These are phyloP conservation scores for Hyphochytrium catenoides DNA, from an alignment of 352 stramenopile genomes.

Conservation along the genomic window DNA sequence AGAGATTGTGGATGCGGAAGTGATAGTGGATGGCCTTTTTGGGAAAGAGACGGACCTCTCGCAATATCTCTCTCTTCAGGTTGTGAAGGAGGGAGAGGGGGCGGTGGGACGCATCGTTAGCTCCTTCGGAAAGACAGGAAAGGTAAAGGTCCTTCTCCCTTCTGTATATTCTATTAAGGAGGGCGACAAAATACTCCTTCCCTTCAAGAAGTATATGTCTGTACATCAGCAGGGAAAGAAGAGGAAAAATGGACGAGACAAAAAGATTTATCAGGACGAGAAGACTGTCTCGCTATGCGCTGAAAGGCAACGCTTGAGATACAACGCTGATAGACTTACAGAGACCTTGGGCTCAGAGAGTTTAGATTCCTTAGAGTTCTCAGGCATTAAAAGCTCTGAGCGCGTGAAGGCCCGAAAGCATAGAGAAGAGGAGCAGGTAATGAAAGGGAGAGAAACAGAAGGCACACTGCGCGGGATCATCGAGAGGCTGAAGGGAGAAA, in stretches of 20 bases:
- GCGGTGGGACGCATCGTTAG: conserved; percentile 23
- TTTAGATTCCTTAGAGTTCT: too few relatives aligned
- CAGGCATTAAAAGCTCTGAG: too few relatives aligned
- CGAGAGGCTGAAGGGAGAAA: conserved; percentile 39
- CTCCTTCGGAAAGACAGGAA: conserved; percentile 52
- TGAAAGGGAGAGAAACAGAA: neutral
- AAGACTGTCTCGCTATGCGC: too few relatives aligned
- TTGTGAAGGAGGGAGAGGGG: conserved; percentile 20
- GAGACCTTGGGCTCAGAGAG: too few relatives aligned
- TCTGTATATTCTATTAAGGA: conserved; percentile 2
- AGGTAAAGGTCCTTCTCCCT: conserved; percentile 12
- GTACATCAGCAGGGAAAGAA: conserved; percentile 8
- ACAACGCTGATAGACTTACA: too few relatives aligned
- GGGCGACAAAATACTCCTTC: conserved; percentile 5
- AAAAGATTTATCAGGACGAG: too few relatives aligned
- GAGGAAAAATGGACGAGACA: too few relatives aligned
- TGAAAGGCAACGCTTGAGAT: too few relatives aligned
- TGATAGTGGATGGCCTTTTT: conserved; percentile 46
- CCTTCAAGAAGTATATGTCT: conserved; percentile 7
- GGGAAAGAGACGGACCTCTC: conserved; percentile 36
- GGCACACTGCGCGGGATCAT: conserved; percentile 12
- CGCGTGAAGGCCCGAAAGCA: too few relatives aligned
- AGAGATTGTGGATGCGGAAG: conserved; percentile 11
- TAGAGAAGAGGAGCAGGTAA: neutral
- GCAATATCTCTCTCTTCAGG: conserved; percentile 20